Evolutionary conservation across 176 grass and related monocot genomes (phyloP), one percentile per base, ranked within the genome.

Genomic region (Ampelocalamus luodianensis): DNA sequence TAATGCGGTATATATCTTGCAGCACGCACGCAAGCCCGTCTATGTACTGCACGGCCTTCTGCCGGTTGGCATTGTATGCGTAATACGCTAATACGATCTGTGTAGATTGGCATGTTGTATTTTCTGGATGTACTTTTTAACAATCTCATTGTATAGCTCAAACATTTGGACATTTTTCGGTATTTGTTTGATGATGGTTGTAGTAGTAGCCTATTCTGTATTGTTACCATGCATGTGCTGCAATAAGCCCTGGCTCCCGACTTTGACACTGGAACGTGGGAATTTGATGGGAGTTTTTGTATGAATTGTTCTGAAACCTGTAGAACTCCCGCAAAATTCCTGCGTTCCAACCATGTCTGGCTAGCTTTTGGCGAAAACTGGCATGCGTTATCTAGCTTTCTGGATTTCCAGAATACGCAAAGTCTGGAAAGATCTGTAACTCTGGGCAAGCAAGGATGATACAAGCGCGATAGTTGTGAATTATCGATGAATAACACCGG

Each of bases 21-120:
- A 64, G 69, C 82, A 69, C 15, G 49, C 82, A 69, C 50, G 59
- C 65, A 72, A 65, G 9, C 59, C 76, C 79, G 53, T 79, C 65
- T 65, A 37, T 69, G 4, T 53, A 27, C 15, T 32, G 40, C 53
- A 65, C 26, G 16, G 72, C 39, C 56, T 77, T 54, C 64, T 83
- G 54, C 73, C 12, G 34, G 54, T 76, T 78, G 72, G 43, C 10
- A 3, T 76, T 20, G 55, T 61, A 27, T 2, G 26, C 73, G 27
- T 42, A 26, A 15, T 46, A 43, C 40, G 20, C 50, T 48, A 65
- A 34, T 11, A 76, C 56, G n/a, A 75, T 63, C 61, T 68, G 29
- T 29, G 56, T 46, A 22, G 50, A 66, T 67, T 58, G 23, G 14
- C 46, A 65, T 36, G 50, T 48, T 72, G 60, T 79, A 71, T 81